phyloP scores from a whole-genome alignment of 2,329 filamentous ascomycete genomes.

The Ceratocystis lukuohia region DNA sequence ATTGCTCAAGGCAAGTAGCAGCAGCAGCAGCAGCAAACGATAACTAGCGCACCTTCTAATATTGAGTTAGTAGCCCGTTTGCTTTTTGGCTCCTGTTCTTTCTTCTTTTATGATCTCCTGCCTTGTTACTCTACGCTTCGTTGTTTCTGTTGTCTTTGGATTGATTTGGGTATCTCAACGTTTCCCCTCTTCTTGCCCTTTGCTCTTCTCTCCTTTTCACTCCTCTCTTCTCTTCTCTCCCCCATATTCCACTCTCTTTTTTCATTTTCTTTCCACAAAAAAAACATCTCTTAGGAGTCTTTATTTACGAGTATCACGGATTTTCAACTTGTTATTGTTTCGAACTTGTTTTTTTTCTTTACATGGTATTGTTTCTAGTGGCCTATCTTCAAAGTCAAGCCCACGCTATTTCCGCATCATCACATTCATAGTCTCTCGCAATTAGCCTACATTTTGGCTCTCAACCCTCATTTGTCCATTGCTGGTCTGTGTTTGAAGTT shows the following conservation, averaged over 20 bases:
- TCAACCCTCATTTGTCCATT: neutral
- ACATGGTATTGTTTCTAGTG: slow-evolving; percentile 1
- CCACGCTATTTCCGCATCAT: neutral
- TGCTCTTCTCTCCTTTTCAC: neutral
- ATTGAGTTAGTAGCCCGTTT: neutral
- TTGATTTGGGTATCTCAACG: slow-evolving; percentile 1
- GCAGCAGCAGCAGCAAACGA: neutral
- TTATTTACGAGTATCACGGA: slow-evolving; percentile 6
- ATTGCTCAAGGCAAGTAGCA: neutral
- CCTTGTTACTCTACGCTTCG: neutral
- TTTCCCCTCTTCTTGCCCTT: neutral
- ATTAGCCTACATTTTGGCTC: neutral
- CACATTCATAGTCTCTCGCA: neutral
- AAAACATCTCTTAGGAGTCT: slow-evolving; percentile 4
- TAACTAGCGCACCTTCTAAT: neutral
- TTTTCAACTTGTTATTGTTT: slow-evolving; percentile 1
- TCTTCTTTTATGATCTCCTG: slow-evolving; percentile 8
- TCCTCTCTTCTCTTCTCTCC: neutral
- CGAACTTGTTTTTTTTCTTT: slow-evolving; percentile 6
- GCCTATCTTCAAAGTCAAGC: neutral
- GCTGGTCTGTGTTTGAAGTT: neutral
- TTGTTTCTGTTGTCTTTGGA: neutral
- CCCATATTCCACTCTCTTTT: neutral
- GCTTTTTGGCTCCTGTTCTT: neutral
- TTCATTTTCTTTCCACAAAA: neutral